phyloP scores from a whole-genome alignment of 2,329 filamentous ascomycete genomes.

The Colletotrichum falcatum region DNA sequence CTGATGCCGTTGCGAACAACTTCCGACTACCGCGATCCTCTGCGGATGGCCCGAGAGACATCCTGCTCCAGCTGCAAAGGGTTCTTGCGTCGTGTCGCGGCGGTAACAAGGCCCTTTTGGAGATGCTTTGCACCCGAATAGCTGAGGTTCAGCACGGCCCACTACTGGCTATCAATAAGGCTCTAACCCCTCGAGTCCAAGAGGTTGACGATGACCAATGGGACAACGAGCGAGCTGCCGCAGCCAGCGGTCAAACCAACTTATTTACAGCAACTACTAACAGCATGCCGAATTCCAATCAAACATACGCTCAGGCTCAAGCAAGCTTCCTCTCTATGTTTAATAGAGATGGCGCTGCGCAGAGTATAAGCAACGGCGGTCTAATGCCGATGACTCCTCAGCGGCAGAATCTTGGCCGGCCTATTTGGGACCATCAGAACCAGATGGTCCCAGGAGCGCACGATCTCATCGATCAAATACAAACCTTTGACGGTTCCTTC shows the following conservation, averaged over 20 bases:
- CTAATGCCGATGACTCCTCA: conserved; percentile 3
- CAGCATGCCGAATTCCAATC: neutral
- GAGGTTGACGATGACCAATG: conserved; percentile 36
- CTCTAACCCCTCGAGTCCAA: conserved; percentile 28
- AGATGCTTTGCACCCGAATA: conserved; percentile 46
- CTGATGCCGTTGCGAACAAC: conserved; percentile 52
- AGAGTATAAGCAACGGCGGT: conserved; percentile 2
- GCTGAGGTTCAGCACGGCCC: conserved; percentile 37
- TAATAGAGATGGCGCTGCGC: conserved; percentile 11
- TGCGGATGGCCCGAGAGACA: conserved; percentile 46
- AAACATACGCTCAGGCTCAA: conserved; percentile 21
- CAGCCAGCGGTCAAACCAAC: conserved; percentile 2
- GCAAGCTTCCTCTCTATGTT: conserved; percentile 25
- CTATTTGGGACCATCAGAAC: conserved; percentile 23
- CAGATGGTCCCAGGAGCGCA: conserved; percentile 21
- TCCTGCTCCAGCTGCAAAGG: conserved; percentile 53
- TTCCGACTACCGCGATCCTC: conserved; percentile 41
- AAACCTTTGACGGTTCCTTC: conserved; percentile 35
- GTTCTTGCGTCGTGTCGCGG: conserved; percentile 57
- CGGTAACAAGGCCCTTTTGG: conserved; percentile 55
- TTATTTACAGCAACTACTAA: conserved; percentile 9
- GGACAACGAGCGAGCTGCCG: conserved; percentile 2
- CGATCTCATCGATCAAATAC: conserved; percentile 31
- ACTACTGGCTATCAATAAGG: conserved; percentile 13
- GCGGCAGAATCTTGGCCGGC: conserved; percentile 16